These are phyloP conservation scores for Rhodotorula sp. DNA, from an alignment of 1,284 basidiomycete genomes.

Conservation along the genomic window DNA sequence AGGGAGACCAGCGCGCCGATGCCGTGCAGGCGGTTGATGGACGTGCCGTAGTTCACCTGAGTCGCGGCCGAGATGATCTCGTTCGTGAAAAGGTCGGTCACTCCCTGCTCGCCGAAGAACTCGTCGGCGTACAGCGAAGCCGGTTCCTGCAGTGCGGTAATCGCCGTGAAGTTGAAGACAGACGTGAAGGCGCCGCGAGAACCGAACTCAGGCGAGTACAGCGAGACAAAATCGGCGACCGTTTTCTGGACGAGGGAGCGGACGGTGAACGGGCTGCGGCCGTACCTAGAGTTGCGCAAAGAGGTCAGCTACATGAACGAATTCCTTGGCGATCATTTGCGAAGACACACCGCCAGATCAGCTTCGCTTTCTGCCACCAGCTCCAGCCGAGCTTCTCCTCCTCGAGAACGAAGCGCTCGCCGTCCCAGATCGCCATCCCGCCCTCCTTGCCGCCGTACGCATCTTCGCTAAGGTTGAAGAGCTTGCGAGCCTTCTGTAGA, in stretches of 20 bases:
- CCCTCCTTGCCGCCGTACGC: conserved; percentile 58
- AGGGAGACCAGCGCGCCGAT: conserved; percentile 72
- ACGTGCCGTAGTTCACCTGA: conserved; percentile 82
- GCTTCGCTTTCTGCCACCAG: conserved; percentile 72
- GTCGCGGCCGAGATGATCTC: conserved; percentile 83
- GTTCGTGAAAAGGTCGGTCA: conserved; percentile 57
- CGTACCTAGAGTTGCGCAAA: conserved; percentile 68
- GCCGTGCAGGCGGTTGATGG: conserved; percentile 73
- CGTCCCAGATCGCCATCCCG: conserved; percentile 76
- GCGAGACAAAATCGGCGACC: conserved; percentile 57
- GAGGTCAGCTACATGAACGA: no score
- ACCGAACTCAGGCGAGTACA: conserved; percentile 63
- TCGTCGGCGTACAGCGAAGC: conserved; percentile 58
- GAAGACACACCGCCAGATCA: conserved; percentile 18
- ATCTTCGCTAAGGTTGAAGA: conserved; percentile 68
- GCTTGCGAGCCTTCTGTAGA: conserved; percentile 59
- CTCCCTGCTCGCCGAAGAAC: conserved; percentile 59
- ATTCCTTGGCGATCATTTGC: no score
- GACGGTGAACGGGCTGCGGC: conserved; percentile 61
- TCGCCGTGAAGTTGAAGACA: conserved; percentile 58
- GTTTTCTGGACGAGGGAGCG: conserved; percentile 62
- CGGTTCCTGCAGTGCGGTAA: conserved; percentile 59
- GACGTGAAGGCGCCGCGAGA: conserved; percentile 59
- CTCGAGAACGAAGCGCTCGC: conserved; percentile 64
- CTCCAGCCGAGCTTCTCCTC: conserved; percentile 50